Base-by-base conservation (phyloP, 164 flowering plant genomes). In the Vitis vinifera region DNA sequence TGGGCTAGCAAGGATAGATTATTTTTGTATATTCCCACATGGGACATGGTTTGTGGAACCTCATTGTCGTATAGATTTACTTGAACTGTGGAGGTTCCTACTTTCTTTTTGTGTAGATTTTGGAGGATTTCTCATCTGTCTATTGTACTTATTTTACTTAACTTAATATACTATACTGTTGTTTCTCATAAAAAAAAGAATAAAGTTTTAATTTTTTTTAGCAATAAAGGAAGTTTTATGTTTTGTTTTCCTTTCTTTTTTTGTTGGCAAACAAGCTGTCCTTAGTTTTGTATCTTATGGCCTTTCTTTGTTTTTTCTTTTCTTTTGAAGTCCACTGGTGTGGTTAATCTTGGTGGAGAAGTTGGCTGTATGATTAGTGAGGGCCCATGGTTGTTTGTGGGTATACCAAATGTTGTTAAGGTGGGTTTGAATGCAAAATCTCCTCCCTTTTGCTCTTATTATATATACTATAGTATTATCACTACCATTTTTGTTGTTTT, bases 331-430 rank as follows among this genome's bases (percentile, higher is more conserved):
- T 88, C 97, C 79, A 79, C 75, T 58, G 85, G 73, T 30, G 83
- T 80, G n/a, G 55, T 87, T 56, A 85, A 81, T 79, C 74, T 93
- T 75, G 97, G 91, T 14, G 90, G 85, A 73, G 96, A 93, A 77
- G 81, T 95, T 30, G 98, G 99, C 51, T 90, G 93, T 73, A 83
- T 95, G 92, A 88, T 95, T 17, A 90, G 86, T 82, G 99, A 93
- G 85, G 98, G 99, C 50, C 94, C 98, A 27, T 95, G 97, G 98
- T 52, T 95, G 15, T 95, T 95, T 81, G 88, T 90, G 65, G 99
- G 99, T 63, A 63, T 89, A 69, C 91, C 90, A 48, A 89, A 89
- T 84, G 14, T 75, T 74, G 95, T 95, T 57, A 95, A 91, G 97
- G 99, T 93, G 71, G 68, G 68, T 27, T 58, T 51, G 31, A 31